phyloP scores from a whole-genome alignment of 129 eudicot genomes.

The Artemisia tridentata region DNA sequence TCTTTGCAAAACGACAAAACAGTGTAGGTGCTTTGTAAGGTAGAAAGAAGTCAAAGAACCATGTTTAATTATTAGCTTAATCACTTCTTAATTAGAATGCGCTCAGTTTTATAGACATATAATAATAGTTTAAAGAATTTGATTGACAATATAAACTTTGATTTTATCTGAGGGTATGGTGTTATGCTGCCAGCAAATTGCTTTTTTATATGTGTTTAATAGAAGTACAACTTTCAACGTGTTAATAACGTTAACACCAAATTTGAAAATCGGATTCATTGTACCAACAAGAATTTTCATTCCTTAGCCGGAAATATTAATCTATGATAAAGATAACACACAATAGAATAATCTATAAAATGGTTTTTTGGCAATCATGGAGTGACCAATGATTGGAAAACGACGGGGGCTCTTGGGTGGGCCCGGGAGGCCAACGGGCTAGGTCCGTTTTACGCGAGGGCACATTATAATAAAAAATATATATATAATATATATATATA shows the following conservation, averaged over 20 bases:
- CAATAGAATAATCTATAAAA: not conserved
- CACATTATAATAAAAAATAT: too few relatives aligned
- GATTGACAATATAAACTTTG: constrained; percentile 3
- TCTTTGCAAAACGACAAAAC: constrained; percentile 24
- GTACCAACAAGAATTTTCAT: not conserved
- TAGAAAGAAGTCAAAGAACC: not conserved
- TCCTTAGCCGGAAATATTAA: not conserved
- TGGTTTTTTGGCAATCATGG: not conserved
- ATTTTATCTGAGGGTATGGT: constrained; percentile 21
- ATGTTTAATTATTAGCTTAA: not conserved
- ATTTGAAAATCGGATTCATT: not conserved
- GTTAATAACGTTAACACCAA: not conserved
- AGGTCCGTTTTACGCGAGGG: too few relatives aligned
- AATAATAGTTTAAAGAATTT: constrained; percentile 7
- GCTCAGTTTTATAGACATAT: not conserved
- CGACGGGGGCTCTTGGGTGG: too few relatives aligned
- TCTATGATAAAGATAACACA: not conserved
- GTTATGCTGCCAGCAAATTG: not conserved
- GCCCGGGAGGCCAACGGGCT: too few relatives aligned
- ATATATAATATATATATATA: too few relatives aligned
- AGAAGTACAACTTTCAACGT: constrained; percentile 18
- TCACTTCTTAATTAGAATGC: not conserved
- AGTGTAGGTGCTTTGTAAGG: constrained; percentile 10
- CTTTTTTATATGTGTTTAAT: not conserved
- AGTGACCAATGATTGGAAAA: not conserved